Base-by-base conservation (phyloP, 371 early-diverging fungal genomes). In the Lichtheimia hyalospora region DNA sequence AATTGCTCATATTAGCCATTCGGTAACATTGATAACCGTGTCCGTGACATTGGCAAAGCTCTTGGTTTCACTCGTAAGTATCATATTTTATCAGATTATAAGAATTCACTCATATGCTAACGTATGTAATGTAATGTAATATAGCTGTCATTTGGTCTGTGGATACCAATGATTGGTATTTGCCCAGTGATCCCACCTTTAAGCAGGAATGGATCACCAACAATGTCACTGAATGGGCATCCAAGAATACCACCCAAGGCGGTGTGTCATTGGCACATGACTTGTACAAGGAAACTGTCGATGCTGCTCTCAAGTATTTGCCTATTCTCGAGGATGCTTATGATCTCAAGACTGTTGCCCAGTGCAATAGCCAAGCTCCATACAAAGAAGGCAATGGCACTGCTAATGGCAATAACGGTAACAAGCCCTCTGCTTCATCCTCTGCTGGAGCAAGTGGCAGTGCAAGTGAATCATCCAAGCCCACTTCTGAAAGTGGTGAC, bases 21-120 rank as follows among this genome's bases (percentile, higher is more conserved):
- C 66, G 81, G 81, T 66, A 78, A 81, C 62, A 75, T 81, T 23
- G 81, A 81, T 59, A 60, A 81, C 58, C 81, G 81, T 69, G 78
- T 81, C 14, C 75, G 81, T 61, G 74, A 72, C 27, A 74, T 81
- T 39, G 72, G 64, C 49, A 66, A 67, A 52, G 73, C 72, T 42
- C 74, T 81, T 58, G 78, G 78, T 21, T 77, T 81, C 46, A 66
- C 61, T 54, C 74, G 68, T 67, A 62, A 52, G 68, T 60, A n/a
- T 44, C 15, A 8, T 52, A 16, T 44, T 15, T 42, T 5, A 40
- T 3, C 10, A 10, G 1, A 34, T 5, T 6, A 14, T 14, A 23
- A 55, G 14, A 8, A 23, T 14, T 24, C 2, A 55, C 12, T 42
- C 18, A 20, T 39, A 18, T 52, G 0, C 41, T 10, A 16, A 25